Conservation (phyloP, 805 yeast genomes). For the Hemisphaericaspora nanyangensis region DNA sequence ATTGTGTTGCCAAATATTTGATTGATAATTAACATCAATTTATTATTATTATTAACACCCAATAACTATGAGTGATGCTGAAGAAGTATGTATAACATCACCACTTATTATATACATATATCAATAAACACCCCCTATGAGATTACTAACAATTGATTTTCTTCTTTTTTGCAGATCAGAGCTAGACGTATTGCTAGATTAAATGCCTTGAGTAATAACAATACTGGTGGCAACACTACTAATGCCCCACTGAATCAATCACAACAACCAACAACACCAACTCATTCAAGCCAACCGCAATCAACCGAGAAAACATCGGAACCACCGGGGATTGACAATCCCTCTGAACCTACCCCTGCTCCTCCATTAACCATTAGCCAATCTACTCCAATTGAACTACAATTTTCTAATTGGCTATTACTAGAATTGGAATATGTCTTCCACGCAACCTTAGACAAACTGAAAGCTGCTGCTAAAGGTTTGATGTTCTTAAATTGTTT, state of each 20-base stretch:
- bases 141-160: slow-evolving; percentile 1
- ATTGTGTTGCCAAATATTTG: no score
- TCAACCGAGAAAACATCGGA: no score
- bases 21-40: no score
- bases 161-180: slow-evolving; percentile 36
- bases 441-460: slow-evolving; percentile 28
- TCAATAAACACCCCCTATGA: no score
- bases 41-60: no score
- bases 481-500: slow-evolving; percentile 21
- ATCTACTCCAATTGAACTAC: no score
- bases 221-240: slow-evolving; percentile 2
- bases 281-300: no score
- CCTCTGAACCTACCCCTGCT: no score
- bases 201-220: neutral
- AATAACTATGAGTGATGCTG: no score
- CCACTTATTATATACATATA: no score
- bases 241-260: neutral
- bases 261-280: neutral
- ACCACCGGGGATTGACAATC: no score
- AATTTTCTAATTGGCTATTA: slow-evolving; percentile 39
- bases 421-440: slow-evolving; percentile 34
- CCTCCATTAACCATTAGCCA: no score
- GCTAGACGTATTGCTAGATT: slow-evolving; percentile 53
- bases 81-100: slow-evolving; percentile 13
- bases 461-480: slow-evolving; percentile 9